Evolutionary conservation across 345 rosid species (phyloP).

Genomic region (Trapa bicornis): DNA sequence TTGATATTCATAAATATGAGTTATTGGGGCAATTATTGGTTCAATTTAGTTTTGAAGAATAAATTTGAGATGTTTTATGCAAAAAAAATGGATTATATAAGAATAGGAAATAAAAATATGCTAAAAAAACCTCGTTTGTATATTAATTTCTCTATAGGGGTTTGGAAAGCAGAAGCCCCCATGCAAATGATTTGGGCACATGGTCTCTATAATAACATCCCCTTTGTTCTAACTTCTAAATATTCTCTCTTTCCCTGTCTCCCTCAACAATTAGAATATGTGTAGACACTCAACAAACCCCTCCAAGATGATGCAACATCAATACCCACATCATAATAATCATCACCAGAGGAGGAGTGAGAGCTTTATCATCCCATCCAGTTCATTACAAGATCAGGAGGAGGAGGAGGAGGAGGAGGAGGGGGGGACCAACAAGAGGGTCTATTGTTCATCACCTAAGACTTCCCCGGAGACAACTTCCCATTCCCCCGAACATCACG

Average conservation of each 20-base stretch:
- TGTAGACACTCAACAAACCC: constrained; percentile 16
- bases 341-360: constrained; percentile 13
- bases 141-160: background rate
- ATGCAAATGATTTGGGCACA: constrained; percentile 69
- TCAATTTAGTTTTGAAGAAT: too few species aligned
- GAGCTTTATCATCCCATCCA: constrained; percentile 40
- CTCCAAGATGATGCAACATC: constrained; percentile 8
- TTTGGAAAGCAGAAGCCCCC: constrained; percentile 37
- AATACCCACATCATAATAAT: constrained; percentile 9
- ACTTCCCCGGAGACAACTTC: constrained; percentile 3
- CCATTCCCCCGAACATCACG: constrained; percentile 21
- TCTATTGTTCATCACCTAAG: background rate
- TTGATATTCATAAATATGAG: too few species aligned
- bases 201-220: constrained; percentile 15
- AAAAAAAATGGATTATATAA: too few species aligned
- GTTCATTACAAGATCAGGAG: constrained; percentile 15
- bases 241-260: constrained; percentile 14
- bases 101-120: too few species aligned
- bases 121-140: too few species aligned
- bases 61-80: too few species aligned
- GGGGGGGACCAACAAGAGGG: too few species aligned
- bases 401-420: constrained; percentile 2
- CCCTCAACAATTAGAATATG: constrained; percentile 25
- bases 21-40: too few species aligned
- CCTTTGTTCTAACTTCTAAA: constrained; percentile 8